phyloP scores from a whole-genome alignment of 306 rosid genomes.

The Castanopsis chinensis region DNA sequence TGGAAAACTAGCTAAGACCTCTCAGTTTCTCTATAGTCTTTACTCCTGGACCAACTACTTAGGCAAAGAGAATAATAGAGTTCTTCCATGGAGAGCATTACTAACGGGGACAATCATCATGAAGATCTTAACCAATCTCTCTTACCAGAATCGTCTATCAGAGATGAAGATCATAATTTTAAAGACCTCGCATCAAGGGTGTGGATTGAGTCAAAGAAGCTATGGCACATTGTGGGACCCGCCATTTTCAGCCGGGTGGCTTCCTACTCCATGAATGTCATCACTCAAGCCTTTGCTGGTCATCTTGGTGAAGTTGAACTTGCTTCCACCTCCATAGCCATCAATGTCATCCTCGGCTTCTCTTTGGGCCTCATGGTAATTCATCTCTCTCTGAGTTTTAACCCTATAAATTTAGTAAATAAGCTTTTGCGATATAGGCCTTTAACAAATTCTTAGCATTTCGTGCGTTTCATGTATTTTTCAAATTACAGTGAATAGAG shows the following conservation, averaged over 20 bases:
- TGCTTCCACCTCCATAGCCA: slow-evolving; percentile 65
- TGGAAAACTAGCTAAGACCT: too few species aligned
- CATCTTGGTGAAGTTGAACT: slow-evolving; percentile 61
- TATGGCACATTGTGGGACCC: slow-evolving; percentile 74
- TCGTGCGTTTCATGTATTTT: too few species aligned
- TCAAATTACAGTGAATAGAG: too few species aligned
- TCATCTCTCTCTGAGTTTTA: not conserved
- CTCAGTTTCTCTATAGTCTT: too few species aligned
- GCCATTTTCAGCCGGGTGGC: slow-evolving; percentile 69
- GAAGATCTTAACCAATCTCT: slow-evolving; percentile 17
- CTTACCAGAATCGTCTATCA: not conserved
- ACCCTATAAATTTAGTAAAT: too few species aligned
- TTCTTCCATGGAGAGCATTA: slow-evolving; percentile 13
- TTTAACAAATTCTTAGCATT: too few species aligned
- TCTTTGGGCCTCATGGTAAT: slow-evolving; percentile 69
- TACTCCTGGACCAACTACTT: too few species aligned
- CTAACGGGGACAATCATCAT: not conserved
- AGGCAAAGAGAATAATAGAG: too few species aligned
- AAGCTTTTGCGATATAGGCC: too few species aligned
- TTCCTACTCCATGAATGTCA: slow-evolving; percentile 55
- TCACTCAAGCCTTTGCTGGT: slow-evolving; percentile 72
- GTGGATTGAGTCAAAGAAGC: slow-evolving; percentile 56
- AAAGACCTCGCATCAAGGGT: slow-evolving; percentile 13
- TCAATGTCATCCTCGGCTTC: slow-evolving; percentile 63
- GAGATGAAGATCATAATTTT: not conserved